Evolutionary conservation across 495 filamentous ascomycete species (phyloP).

Genomic region (Achaetomiella virescens): DNA sequence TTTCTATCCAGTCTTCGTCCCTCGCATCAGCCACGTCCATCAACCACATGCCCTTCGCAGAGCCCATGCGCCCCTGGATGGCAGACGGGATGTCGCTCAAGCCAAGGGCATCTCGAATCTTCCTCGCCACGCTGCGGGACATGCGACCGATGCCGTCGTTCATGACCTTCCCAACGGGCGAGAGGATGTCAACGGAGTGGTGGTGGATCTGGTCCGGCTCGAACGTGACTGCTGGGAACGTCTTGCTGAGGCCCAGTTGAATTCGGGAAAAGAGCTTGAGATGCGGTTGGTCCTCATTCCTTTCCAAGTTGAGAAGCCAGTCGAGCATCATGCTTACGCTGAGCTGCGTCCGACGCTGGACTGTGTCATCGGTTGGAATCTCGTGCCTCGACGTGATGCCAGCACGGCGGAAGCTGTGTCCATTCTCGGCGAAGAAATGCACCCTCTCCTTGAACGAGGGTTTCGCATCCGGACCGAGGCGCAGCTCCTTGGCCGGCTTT

Average conservation of each 20-base stretch:
- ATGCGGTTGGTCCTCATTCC: conserved; percentile 34
- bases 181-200: conserved; percentile 28
- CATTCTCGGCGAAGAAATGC: conserved; percentile 42
- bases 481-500: conserved; percentile 31
- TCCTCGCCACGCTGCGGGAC: conserved; percentile 55
- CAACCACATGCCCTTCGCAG: conserved; percentile 89
- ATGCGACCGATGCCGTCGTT: conserved; percentile 76
- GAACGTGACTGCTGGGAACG: conserved; percentile 31
- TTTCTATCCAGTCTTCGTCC: conserved; percentile 62
- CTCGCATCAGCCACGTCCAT: conserved; percentile 48
- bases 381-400: background rate
- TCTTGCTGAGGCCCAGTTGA: conserved; percentile 41
- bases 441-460: conserved; percentile 35
- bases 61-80: conserved; percentile 76
- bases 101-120: conserved; percentile 53
- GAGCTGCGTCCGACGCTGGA: conserved; percentile 25
- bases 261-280: conserved; percentile 39
- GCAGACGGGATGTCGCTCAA: conserved; percentile 59
- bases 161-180: conserved; percentile 51
- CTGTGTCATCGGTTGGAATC: conserved; percentile 7
- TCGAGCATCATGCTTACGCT: conserved; percentile 32
- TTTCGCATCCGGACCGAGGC: conserved; percentile 29
- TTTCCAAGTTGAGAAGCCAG: conserved; percentile 38
- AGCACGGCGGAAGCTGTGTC: conserved; percentile 25
- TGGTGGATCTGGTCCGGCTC: conserved; percentile 34